These are phyloP conservation scores for Pythium scleroteichum DNA, from an alignment of 352 stramenopile genomes.

Conservation along the genomic window DNA sequence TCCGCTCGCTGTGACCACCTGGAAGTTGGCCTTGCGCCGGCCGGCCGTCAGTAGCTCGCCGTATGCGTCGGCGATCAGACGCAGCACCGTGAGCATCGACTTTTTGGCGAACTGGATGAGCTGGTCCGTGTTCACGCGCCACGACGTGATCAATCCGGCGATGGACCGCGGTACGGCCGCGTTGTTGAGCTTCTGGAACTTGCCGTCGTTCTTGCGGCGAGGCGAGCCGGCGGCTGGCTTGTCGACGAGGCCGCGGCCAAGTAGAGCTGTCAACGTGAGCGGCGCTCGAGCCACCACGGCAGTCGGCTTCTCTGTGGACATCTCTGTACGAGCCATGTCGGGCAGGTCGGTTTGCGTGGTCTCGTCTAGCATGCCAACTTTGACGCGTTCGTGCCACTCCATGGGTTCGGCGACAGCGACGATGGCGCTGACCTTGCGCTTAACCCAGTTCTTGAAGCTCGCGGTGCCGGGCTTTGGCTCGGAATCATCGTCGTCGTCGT, in stretches of 20 bases:
- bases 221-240: slow-evolving; percentile 6
- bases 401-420: slow-evolving; percentile 59
- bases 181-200: slow-evolving; percentile 79
- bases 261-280: slow-evolving; percentile 56
- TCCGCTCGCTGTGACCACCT: slow-evolving; percentile 1
- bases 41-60: slow-evolving; percentile 67
- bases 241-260: slow-evolving; percentile 25
- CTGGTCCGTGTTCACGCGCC: slow-evolving; percentile 83
- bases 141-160: slow-evolving; percentile 71
- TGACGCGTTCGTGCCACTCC: slow-evolving; percentile 64
- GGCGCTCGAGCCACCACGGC: slow-evolving; percentile 15
- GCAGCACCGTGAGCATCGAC: slow-evolving; percentile 58
- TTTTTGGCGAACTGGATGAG: slow-evolving; percentile 81
- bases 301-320: slow-evolving; percentile 14
- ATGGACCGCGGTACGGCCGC: slow-evolving; percentile 59
- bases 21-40: slow-evolving; percentile 39
- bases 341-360: slow-evolving; percentile 45
- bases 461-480: neutral
- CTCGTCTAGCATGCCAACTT: slow-evolving; percentile 45
- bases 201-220: slow-evolving; percentile 48
- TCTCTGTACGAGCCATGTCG: slow-evolving; percentile 10
- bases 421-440: slow-evolving; percentile 56
- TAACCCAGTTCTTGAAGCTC: slow-evolving; percentile 15
- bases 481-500: slow-evolving; percentile 1
- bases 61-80: slow-evolving; percentile 73